Percentiles rank a stretch among this genome's conserved stretches.
Evolutionary conservation across 352 stramenopile genomes (phyloP).

Genomic region (Bremia lactucae): DNA sequence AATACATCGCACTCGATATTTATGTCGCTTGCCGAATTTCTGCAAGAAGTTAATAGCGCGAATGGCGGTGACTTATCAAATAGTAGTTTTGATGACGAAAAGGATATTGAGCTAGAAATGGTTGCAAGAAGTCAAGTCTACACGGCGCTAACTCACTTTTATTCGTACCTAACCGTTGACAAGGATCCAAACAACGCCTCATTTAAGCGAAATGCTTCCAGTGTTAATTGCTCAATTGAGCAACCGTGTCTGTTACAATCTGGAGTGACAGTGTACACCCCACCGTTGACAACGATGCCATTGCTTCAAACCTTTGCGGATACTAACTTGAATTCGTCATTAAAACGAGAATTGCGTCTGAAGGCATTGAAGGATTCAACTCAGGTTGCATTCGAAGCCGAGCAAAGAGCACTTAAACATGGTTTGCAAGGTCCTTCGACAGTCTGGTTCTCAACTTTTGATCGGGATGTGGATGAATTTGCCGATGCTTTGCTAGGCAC

Average conservation of each 20-base stretch:
- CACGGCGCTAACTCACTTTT: slow-evolving; percentile 29
- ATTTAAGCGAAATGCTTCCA: background rate
- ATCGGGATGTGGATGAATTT: slow-evolving; percentile 43
- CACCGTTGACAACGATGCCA: slow-evolving; percentile 16
- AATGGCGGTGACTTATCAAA: background rate
- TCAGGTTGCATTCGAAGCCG: slow-evolving; percentile 30
- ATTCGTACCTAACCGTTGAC: slow-evolving; percentile 29
- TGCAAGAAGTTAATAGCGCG: background rate
- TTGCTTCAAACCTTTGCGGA: slow-evolving; percentile 20
- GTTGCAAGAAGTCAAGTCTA: slow-evolving; percentile 17
- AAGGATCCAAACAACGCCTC: slow-evolving; percentile 6
- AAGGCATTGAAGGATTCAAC: slow-evolving; percentile 23
- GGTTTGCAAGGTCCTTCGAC: slow-evolving; percentile 49
- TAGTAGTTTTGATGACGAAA: background rate
- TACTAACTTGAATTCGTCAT: background rate
- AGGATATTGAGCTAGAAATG: slow-evolving; percentile 6
- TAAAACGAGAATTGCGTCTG: slow-evolving; percentile 25
- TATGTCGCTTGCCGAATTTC: slow-evolving; percentile 22
- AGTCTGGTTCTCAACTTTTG: slow-evolving; percentile 42
- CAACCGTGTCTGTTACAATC: slow-evolving; percentile 32
- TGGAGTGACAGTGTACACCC: slow-evolving; percentile 55
- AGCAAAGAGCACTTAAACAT: slow-evolving; percentile 24
- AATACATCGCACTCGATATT: slow-evolving; percentile 24
- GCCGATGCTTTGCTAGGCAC: slow-evolving; percentile 40
- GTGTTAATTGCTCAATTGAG: slow-evolving; percentile 14